Conservation (phyloP, 352 stramenopile species). For the Phytophthora sansomeana region DNA sequence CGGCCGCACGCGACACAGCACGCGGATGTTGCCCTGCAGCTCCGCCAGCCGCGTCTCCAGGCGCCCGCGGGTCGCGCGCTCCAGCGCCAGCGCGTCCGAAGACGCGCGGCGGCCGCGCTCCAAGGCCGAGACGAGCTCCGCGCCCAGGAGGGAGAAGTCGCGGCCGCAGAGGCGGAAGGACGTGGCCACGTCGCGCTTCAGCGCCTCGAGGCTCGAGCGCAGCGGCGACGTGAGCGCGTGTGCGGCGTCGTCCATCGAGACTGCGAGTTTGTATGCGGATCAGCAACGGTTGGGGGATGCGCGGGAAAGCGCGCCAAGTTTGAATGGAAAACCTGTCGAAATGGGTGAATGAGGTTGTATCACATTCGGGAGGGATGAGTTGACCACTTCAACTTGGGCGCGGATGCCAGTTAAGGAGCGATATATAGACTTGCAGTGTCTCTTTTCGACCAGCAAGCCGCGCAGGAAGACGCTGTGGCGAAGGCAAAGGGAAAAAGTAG, state of each 20-base stretch:
- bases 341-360: not conserved
- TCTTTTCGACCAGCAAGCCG: too few relatives aligned
- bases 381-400: too few relatives aligned
- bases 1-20: conserved; percentile 85
- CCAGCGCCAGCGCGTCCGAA: conserved; percentile 53
- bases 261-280: not conserved
- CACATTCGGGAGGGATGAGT: not conserved
- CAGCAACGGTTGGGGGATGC: not conserved
- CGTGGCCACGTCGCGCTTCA: conserved; percentile 71
- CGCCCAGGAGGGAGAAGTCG: conserved; percentile 75
- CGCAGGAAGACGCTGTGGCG: too few relatives aligned
- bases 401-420: too few relatives aligned
- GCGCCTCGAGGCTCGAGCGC: conserved; percentile 43
- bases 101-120: conserved; percentile 41
- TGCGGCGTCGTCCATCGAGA: not conserved
- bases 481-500: too few relatives aligned
- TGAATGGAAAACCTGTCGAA: too few relatives aligned
- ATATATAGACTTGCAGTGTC: too few relatives aligned
- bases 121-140: conserved; percentile 65
- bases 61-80: conserved; percentile 50
- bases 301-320: conserved; percentile 11
- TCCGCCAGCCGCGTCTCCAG: conserved; percentile 60
- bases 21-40: conserved; percentile 70
- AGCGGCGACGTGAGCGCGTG: conserved; percentile 46
- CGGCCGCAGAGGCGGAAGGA: conserved; percentile 76